These are phyloP conservation scores for Entrophospora sp. DNA, from an alignment of 192 early-diverging fungal species.

Conservation along the genomic window DNA sequence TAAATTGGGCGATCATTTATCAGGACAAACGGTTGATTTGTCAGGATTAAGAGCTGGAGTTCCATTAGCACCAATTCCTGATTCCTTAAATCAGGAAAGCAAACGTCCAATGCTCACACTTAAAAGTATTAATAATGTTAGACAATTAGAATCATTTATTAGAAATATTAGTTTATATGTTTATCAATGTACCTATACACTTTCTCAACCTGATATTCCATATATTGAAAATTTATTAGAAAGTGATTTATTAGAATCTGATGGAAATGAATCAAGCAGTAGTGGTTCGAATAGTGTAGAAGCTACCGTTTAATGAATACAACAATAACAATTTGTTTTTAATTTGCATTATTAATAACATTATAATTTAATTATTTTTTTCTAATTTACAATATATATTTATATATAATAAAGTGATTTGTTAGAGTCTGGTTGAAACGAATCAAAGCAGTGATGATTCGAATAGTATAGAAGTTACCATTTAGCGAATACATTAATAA, in stretches of 20 bases:
- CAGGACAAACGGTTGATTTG: constrained; percentile 24
- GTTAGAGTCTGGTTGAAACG: too few relatives aligned
- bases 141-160: constrained; percentile 72
- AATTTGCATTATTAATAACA: too few relatives aligned
- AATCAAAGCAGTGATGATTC: too few relatives aligned
- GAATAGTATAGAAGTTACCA: too few relatives aligned
- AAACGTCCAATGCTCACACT: constrained; percentile 73
- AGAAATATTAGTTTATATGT: constrained; percentile 63
- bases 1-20: constrained; percentile 49
- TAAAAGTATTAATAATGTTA: constrained; percentile 53
- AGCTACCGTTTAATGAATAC: too few relatives aligned
- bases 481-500: too few relatives aligned
- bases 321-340: too few relatives aligned
- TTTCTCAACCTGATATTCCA: constrained; percentile 62
- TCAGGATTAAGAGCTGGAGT: not conserved
- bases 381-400: too few relatives aligned
- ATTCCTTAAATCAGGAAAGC: constrained; percentile 23
- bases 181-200: constrained; percentile 63
- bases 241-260: constrained; percentile 45
- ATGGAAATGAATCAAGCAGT: too few relatives aligned
- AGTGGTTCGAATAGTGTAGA: too few relatives aligned
- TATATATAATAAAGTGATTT: too few relatives aligned
- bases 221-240: constrained; percentile 72
- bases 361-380: too few relatives aligned
- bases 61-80: not conserved